A percentile compares a stretch with the other conserved stretches of the same genome.
Evolutionary conservation across 202 grass and related monocot species (phyloP).

Genomic region (Digitaria exilis): DNA sequence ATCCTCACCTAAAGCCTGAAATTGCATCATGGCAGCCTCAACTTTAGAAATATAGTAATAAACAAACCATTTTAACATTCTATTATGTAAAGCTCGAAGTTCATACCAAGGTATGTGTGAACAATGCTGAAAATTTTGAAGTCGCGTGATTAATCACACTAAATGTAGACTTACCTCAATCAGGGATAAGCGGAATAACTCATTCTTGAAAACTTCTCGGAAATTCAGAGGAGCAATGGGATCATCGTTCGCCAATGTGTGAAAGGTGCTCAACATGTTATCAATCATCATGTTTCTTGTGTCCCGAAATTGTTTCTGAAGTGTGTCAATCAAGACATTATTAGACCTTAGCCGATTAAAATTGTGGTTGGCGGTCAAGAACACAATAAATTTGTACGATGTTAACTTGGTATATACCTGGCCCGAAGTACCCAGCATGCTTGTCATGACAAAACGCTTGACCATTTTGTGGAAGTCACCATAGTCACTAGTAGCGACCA

Average conservation of each 20-base stretch:
- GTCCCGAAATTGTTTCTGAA: conserved; percentile 63
- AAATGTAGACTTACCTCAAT: conserved; percentile 55
- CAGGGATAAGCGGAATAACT: conserved; percentile 64
- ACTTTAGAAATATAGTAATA: too few relatives aligned
- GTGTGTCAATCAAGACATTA: conserved; percentile 5
- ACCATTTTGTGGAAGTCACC: conserved; percentile 82
- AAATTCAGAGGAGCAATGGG: conserved; percentile 58
- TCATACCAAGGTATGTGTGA: too few relatives aligned
- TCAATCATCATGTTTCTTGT: conserved; percentile 54
- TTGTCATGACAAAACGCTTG: conserved; percentile 68
- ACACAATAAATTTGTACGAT: too few relatives aligned
- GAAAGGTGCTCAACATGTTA: conserved; percentile 54
- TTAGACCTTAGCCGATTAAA: neutral
- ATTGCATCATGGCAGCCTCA: too few relatives aligned
- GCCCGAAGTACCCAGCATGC: conserved; percentile 59
- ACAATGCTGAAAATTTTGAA: too few relatives aligned
- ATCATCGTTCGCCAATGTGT: conserved; percentile 37
- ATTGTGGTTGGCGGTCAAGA: neutral
- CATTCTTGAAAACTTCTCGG: conserved; percentile 67
- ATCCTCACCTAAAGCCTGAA: conserved; percentile 75
- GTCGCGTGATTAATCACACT: too few relatives aligned
- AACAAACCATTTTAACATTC: too few relatives aligned
- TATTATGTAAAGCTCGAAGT: too few relatives aligned
- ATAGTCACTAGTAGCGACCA: conserved; percentile 85
- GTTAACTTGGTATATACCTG: conserved; percentile 42